Evolutionary conservation across 495 filamentous ascomycete genomes (phyloP).

Genomic region (Acidiella bohemica): DNA sequence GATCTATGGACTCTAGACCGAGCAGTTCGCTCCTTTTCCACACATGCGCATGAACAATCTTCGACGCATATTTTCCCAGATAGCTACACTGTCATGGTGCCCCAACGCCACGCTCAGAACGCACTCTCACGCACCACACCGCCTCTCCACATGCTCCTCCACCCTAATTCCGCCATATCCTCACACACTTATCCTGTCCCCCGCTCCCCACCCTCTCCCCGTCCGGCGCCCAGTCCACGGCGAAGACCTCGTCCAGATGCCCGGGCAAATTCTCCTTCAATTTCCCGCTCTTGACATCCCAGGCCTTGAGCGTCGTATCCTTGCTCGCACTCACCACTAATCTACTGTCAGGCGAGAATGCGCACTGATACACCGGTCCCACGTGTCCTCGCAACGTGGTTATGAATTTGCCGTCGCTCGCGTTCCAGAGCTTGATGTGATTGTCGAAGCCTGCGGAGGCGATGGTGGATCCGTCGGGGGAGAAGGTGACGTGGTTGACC

Average conservation of each 20-base stretch:
- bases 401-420: slow-evolving; percentile 63
- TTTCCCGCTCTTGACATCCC: slow-evolving; percentile 77
- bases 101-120: too few relatives aligned
- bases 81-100: too few relatives aligned
- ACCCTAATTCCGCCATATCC: slow-evolving; percentile 61
- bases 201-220: slow-evolving; percentile 75
- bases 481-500: slow-evolving; percentile 91
- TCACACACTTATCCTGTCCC: slow-evolving; percentile 82
- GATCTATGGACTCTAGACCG: too few relatives aligned
- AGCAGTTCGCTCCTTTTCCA: too few relatives aligned
- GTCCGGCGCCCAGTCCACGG: slow-evolving; percentile 83
- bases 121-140: too few relatives aligned
- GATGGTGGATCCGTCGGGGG: slow-evolving; percentile 72
- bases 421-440: slow-evolving; percentile 76
- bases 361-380: slow-evolving; percentile 78
- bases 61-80: too few relatives aligned
- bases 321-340: slow-evolving; percentile 74
- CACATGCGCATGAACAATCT: too few relatives aligned
- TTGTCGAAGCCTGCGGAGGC: slow-evolving; percentile 88
- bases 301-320: slow-evolving; percentile 90
- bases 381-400: slow-evolving; percentile 84
- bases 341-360: slow-evolving; percentile 79
- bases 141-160: too few relatives aligned
- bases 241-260: slow-evolving; percentile 89
- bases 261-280: slow-evolving; percentile 78